phyloP scores from a whole-genome alignment of 2,329 filamentous ascomycete genomes.

The Huntiella abstrusa region DNA sequence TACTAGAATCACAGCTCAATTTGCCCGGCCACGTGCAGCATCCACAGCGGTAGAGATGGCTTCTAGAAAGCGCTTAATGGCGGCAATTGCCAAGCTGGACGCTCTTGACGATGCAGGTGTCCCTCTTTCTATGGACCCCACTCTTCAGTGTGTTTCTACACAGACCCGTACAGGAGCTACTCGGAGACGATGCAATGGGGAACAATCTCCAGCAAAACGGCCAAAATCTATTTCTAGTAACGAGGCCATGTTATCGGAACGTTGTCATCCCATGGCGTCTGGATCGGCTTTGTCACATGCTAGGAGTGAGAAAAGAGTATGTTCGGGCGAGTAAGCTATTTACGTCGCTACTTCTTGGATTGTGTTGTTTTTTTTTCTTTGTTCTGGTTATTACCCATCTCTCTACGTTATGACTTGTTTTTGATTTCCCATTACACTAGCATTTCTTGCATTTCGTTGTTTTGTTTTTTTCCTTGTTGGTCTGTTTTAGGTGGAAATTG shows the following conservation, averaged over 20 bases:
- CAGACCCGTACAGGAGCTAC: neutral
- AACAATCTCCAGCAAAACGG: constrained; percentile 27
- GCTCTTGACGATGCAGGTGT: constrained; percentile 13
- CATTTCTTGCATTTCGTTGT: too few species aligned
- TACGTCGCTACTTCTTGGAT: too few species aligned
- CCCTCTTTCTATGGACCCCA: neutral
- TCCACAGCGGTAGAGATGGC: constrained; percentile 32
- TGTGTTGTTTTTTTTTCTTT: too few species aligned
- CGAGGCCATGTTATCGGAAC: neutral
- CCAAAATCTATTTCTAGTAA: constrained; percentile 17
- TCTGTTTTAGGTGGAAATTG: too few species aligned
- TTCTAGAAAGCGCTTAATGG: constrained; percentile 31
- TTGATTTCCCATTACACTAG: too few species aligned
- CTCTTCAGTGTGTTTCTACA: neutral
- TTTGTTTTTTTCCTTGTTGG: too few species aligned
- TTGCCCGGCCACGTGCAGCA: constrained; percentile 31
- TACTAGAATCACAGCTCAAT: constrained; percentile 32
- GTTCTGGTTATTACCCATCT: too few species aligned
- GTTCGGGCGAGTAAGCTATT: too few species aligned
- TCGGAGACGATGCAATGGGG: constrained; percentile 20
- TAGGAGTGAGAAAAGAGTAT: too few species aligned
- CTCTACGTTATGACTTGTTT: too few species aligned
- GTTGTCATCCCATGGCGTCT: too few species aligned
- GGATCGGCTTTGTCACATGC: too few species aligned
- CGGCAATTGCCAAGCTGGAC: constrained; percentile 27